Percentiles rank a stretch among this genome's conserved stretches.
Evolutionary conservation across 805 yeast genomes (phyloP).

Genomic region (Ogataea trehalophila): DNA sequence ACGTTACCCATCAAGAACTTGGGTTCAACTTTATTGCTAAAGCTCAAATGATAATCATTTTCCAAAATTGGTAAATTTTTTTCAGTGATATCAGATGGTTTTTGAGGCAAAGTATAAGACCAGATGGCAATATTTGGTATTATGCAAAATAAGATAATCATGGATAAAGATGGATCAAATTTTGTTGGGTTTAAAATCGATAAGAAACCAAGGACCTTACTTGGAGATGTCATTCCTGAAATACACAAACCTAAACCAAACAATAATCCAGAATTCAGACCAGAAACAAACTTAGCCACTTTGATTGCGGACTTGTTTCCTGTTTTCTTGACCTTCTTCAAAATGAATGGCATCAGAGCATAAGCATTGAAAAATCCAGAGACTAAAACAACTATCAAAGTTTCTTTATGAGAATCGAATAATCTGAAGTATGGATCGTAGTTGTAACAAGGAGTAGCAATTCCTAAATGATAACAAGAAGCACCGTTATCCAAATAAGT

Average conservation of each 20-base stretch:
- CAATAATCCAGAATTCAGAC: slow-evolving; percentile 25
- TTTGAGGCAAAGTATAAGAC: slow-evolving; percentile 21
- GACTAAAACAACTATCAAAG: slow-evolving; percentile 9
- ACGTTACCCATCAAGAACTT: slow-evolving; percentile 38
- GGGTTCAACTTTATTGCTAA: slow-evolving; percentile 18
- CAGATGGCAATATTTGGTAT: slow-evolving; percentile 41
- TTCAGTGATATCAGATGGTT: not conserved
- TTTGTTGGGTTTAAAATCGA: slow-evolving; percentile 30
- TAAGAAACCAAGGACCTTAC: slow-evolving; percentile 43
- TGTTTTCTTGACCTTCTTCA: slow-evolving; percentile 4
- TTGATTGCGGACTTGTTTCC: not conserved
- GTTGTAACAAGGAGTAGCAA: slow-evolving; percentile 9
- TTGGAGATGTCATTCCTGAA: slow-evolving; percentile 42
- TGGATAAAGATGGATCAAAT: slow-evolving; percentile 43
- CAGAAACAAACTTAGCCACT: slow-evolving; percentile 12
- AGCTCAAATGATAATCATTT: slow-evolving; percentile 22
- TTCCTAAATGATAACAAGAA: not conserved
- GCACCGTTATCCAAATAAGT: slow-evolving; percentile 6
- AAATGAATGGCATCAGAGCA: slow-evolving; percentile 23
- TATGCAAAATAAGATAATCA: slow-evolving; percentile 40
- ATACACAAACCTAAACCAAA: slow-evolving; percentile 45
- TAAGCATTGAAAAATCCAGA: slow-evolving; percentile 18
- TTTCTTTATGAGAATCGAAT: slow-evolving; percentile 11
- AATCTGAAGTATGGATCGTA: slow-evolving; percentile 16
- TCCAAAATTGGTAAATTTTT: slow-evolving; percentile 18